Conservation (phyloP, 345 rosid species). For the Cardamine chenopodiifolia region DNA sequence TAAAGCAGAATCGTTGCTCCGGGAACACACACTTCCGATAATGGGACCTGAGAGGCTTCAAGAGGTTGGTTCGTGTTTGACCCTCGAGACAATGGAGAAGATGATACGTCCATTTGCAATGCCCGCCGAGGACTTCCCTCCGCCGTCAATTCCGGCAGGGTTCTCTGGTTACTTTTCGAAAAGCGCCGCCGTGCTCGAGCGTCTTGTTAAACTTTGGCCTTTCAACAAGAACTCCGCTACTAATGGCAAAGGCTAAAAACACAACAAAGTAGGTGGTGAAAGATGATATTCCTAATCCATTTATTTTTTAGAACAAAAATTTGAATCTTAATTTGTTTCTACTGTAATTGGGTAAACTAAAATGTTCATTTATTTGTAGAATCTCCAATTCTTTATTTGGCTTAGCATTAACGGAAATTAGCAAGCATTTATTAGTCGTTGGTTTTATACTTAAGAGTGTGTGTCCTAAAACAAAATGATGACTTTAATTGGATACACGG, state of each 20-base stretch:
- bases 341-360: conserved; percentile 18
- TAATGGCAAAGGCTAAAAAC: conserved; percentile 44
- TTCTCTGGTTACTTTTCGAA: conserved; percentile 94
- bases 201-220: conserved; percentile 79
- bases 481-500: conserved; percentile 5
- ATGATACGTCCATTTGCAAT: conserved; percentile 93
- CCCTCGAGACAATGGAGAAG: conserved; percentile 90
- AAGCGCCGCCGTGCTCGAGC: conserved; percentile 90
- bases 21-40: conserved; percentile 95
- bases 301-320: background rate
- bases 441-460: background rate
- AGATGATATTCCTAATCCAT: background rate
- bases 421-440: background rate
- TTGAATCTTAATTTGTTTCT: conserved; percentile 1
- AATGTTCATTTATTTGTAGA: background rate
- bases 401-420: background rate
- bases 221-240: conserved; percentile 59
- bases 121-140: conserved; percentile 99
- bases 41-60: conserved; percentile 99
- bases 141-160: conserved; percentile 82
- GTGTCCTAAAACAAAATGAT: background rate
- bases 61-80: conserved; percentile 78
- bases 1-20: conserved; percentile 68
- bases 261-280: conserved; percentile 8
- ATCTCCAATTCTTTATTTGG: background rate